Evolutionary conservation across 2,329 filamentous ascomycete genomes (phyloP).

Genomic region (Fusarium napiforme): DNA sequence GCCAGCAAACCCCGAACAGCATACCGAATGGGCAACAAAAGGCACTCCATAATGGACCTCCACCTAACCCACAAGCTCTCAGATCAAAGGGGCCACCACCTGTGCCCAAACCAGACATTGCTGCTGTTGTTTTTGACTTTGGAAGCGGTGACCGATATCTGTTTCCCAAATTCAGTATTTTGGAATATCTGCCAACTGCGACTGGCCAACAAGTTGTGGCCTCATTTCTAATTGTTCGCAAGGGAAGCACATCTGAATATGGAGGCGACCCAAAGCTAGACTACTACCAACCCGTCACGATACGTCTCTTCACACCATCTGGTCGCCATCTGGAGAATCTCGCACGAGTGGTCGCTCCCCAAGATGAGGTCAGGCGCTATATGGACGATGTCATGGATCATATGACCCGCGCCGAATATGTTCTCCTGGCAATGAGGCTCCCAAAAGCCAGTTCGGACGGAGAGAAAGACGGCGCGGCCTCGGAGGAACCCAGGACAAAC

Average conservation of each 20-base stretch:
- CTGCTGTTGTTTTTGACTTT: slow-evolving; percentile 77
- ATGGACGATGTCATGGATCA: slow-evolving; percentile 78
- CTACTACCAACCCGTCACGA: slow-evolving; percentile 80
- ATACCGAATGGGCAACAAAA: slow-evolving; percentile 47
- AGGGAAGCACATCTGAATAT: slow-evolving; percentile 74
- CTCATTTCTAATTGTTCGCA: slow-evolving; percentile 81
- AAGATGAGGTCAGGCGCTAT: slow-evolving; percentile 71
- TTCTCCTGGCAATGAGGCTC: slow-evolving; percentile 74
- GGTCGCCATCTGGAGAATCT: slow-evolving; percentile 70
- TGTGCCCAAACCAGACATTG: slow-evolving; percentile 67
- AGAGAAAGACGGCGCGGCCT: slow-evolving; percentile 44
- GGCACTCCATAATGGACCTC: slow-evolving; percentile 25
- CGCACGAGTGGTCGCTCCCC: slow-evolving; percentile 69
- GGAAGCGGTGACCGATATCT: slow-evolving; percentile 79
- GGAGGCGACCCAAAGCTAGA: slow-evolving; percentile 71
- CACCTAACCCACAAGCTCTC: slow-evolving; percentile 62
- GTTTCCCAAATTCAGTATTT: slow-evolving; percentile 81
- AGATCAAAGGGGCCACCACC: slow-evolving; percentile 70
- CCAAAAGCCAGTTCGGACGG: slow-evolving; percentile 55
- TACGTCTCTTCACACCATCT: slow-evolving; percentile 66
- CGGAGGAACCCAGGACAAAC: slow-evolving; percentile 48
- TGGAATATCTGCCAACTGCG: slow-evolving; percentile 69
- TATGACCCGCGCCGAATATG: slow-evolving; percentile 74
- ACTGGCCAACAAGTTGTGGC: slow-evolving; percentile 72
- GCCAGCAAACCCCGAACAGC: slow-evolving; percentile 47